phyloP scores from a whole-genome alignment of 768 basidiomycete genomes.

The Saitozyma sp. region DNA sequence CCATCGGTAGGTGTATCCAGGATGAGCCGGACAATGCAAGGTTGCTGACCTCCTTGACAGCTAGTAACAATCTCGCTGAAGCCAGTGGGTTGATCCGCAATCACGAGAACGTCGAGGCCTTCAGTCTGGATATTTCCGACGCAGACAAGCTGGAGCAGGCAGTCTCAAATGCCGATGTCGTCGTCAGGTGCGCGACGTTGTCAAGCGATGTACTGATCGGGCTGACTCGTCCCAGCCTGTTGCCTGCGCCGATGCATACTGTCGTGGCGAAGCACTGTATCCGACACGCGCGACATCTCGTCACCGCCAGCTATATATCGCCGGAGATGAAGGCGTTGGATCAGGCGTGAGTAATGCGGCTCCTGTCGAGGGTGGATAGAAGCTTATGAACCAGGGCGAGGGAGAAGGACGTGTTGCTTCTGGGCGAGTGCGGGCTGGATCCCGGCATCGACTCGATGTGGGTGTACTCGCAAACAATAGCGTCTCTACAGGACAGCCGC shows the following conservation, averaged over 20 bases:
- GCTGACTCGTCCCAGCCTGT: conserved; percentile 59
- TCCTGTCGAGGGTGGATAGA: background rate
- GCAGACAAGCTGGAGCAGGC: conserved; percentile 57
- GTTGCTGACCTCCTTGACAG: conserved; percentile 54
- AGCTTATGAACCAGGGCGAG: conserved; percentile 58
- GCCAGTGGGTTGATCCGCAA: conserved; percentile 56
- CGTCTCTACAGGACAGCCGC: background rate
- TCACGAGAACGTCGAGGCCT: conserved; percentile 60
- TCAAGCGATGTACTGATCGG: background rate
- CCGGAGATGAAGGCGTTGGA: conserved; percentile 70
- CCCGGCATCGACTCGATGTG: conserved; percentile 45
- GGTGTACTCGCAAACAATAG: background rate
- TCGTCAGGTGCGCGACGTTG: conserved; percentile 67
- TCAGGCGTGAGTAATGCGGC: conserved; percentile 56
- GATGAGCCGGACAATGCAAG: conserved; percentile 4
- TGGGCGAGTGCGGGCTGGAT: conserved; percentile 72
- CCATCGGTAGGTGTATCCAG: conserved; percentile 67
- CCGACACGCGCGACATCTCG: conserved; percentile 66
- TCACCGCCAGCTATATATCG: conserved; percentile 90
- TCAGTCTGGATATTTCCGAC: conserved; percentile 65
- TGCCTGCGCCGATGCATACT: conserved; percentile 75
- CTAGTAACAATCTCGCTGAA: conserved; percentile 69
- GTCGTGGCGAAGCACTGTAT: conserved; percentile 73
- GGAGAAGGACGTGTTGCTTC: conserved; percentile 65
- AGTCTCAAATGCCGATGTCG: conserved; percentile 69